phyloP scores from a whole-genome alignment of 2,329 filamentous ascomycete genomes.

The Thyridium curvatum region DNA sequence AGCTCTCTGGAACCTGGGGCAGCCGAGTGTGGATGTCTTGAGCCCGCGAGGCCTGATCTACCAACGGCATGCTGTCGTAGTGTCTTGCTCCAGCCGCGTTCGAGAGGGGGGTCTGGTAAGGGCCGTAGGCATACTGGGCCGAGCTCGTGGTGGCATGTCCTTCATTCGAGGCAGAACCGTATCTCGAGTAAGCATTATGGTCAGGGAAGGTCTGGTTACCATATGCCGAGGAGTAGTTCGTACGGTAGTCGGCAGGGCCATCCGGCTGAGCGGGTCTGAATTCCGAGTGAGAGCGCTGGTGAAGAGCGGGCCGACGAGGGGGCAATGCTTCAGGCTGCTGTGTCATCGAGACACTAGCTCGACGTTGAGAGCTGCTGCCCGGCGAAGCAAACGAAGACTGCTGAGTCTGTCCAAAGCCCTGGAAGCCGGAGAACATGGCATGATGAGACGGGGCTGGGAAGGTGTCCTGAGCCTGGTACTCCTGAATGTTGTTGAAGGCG shows the following conservation, averaged over 20 bases:
- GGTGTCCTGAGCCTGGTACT: constrained; percentile 20
- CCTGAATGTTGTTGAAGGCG: constrained; percentile 24
- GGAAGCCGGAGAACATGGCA: constrained; percentile 10
- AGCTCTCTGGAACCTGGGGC: too few species aligned
- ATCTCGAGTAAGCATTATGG: too few species aligned
- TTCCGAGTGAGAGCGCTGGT: constrained; percentile 14
- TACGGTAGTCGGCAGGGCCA: background rate
- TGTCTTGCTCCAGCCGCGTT: too few species aligned
- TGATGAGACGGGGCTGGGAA: constrained; percentile 13
- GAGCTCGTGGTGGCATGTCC: background rate
- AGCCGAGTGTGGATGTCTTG: too few species aligned
- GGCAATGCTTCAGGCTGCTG: constrained; percentile 4
- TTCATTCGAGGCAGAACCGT: background rate
- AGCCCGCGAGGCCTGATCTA: too few species aligned
- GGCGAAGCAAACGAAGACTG: constrained; percentile 2
- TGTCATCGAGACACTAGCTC: background rate
- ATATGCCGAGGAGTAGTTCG: background rate
- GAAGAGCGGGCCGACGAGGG: constrained; percentile 1
- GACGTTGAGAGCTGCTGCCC: constrained; percentile 4
- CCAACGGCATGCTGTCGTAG: too few species aligned
- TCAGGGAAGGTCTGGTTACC: too few species aligned
- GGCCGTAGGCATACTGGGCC: too few species aligned
- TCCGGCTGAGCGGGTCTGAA: constrained; percentile 3
- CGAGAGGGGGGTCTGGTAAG: too few species aligned
- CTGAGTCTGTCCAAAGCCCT: constrained; percentile 3